Evolutionary conservation across 306 rosid genomes (phyloP), one percentile per base, ranked within the genome.

Genomic region (Arachis hypogaea): DNA sequence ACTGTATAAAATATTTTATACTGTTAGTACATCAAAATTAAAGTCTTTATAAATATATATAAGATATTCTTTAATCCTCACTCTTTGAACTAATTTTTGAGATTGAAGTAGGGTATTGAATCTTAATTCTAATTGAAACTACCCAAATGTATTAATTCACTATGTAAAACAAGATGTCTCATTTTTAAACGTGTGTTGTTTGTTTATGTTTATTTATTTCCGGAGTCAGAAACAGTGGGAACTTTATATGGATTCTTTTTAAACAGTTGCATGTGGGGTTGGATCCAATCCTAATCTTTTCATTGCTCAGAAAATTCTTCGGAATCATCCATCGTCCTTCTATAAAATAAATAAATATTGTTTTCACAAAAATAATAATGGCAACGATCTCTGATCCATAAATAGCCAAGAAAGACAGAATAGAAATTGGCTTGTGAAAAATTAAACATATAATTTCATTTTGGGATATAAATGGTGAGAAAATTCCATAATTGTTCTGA

Each of bases 241-340:
- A 40, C 43, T 12, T 71, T 42, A 41, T 68, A 68, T 70, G 65
- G 67, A 46, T 74, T 30, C 49, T 81, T 78, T 68, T 22, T 33
- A 33, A 43, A 54, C 80, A 11, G 68, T 42, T 73, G 61, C 85
- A 55, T 84, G 92, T 82, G 85, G 88, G 87, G 81, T 65, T 78
- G 81, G 81, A 80, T 83, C 83, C 43, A 55, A 74, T 74, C 73
- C 71, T 55, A 9, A 46, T 69, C 58, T 22, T 14, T 52, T 52
- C 46, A 74, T 61, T 62, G 51, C 68, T 47, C 77, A 87, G 67
- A 67, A 81, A 69, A 50, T 62, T 82, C 42, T 30, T 51, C 29
- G 59, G 71, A 65, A 74, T 68, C 79, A 36, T 70, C 70, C 36
- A 43, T 33, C 38, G 4, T 33, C 38, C 38, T 33, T 33, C 38